Percentiles rank a stretch among this genome's conserved stretches.
Evolutionary conservation across 257 asterid species (phyloP).

Genomic region (Schizonepeta tenuifolia): DNA sequence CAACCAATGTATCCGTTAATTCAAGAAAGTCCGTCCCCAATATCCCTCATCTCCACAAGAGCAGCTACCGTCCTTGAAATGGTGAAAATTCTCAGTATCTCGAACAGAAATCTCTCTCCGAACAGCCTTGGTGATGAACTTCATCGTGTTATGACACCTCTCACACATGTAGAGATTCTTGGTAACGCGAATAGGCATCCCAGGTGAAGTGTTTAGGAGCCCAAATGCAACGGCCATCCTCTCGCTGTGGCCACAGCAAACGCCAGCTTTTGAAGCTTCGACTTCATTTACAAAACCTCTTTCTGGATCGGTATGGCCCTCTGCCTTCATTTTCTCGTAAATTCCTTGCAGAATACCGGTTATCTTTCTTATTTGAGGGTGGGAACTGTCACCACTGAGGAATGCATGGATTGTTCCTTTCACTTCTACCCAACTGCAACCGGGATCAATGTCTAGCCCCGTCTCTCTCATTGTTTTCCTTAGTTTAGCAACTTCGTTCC

Average conservation of each 20-base stretch:
- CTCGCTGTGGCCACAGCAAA: slow-evolving; percentile 96
- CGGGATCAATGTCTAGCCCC: slow-evolving; percentile 80
- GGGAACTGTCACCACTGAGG: slow-evolving; percentile 72
- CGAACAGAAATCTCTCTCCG: slow-evolving; percentile 87
- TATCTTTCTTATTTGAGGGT: slow-evolving; percentile 69
- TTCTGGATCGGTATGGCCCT: slow-evolving; percentile 41
- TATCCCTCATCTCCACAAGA: slow-evolving; percentile 89
- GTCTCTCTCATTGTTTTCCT: slow-evolving; percentile 71
- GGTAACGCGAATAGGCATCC: slow-evolving; percentile 83
- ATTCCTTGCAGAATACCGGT: slow-evolving; percentile 57
- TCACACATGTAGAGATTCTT: slow-evolving; percentile 88
- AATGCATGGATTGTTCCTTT: slow-evolving; percentile 86
- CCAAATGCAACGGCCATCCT: slow-evolving; percentile 83
- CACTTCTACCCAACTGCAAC: slow-evolving; percentile 96
- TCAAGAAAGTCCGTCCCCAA: slow-evolving; percentile 44
- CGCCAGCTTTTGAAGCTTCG: slow-evolving; percentile 73
- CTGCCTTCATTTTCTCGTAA: slow-evolving; percentile 69
- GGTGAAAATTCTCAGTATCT: slow-evolving; percentile 83
- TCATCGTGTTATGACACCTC: slow-evolving; percentile 70
- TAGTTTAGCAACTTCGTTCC: slow-evolving; percentile 81
- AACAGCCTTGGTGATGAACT: slow-evolving; percentile 66
- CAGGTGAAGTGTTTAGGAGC: slow-evolving; percentile 78
- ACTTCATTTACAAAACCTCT: slow-evolving; percentile 42
- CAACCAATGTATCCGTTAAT: too few relatives aligned
- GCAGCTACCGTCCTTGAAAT: slow-evolving; percentile 87